These are phyloP conservation scores for Coemansia sp. DNA, from an alignment of 371 early-diverging fungal species.

Conservation along the genomic window DNA sequence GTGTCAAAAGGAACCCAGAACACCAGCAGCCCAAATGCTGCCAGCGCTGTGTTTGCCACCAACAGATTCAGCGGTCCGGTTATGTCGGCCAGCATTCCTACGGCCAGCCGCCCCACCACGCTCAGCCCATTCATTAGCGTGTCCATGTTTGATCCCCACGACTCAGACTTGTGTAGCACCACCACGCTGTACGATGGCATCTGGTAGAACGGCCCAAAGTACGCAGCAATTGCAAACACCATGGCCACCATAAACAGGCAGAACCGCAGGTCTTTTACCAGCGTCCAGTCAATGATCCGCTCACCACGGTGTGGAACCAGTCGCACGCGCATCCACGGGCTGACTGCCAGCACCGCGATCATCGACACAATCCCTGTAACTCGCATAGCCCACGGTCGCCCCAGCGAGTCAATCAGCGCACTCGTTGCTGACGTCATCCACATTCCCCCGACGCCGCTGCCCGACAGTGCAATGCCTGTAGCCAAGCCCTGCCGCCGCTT, in stretches of 20 bases:
- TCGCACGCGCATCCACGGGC: slow-evolving; percentile 55
- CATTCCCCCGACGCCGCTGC: slow-evolving; percentile 59
- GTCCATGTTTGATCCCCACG: slow-evolving; percentile 48
- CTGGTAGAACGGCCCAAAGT: slow-evolving; percentile 57
- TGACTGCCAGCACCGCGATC: slow-evolving; percentile 49
- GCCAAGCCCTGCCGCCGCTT: slow-evolving; percentile 55
- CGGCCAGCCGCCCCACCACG: slow-evolving; percentile 50
- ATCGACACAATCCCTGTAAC: slow-evolving; percentile 47
- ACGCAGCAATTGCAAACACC: slow-evolving; percentile 48
- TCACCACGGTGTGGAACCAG: slow-evolving; percentile 42
- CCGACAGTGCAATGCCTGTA: slow-evolving; percentile 58
- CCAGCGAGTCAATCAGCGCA: slow-evolving; percentile 46
- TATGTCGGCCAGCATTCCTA: slow-evolving; percentile 54
- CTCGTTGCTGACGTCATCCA: slow-evolving; percentile 53
- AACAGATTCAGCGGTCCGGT: slow-evolving; percentile 55
- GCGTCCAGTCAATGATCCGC: slow-evolving; percentile 46
- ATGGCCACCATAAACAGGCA: slow-evolving; percentile 30
- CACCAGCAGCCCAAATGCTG: slow-evolving; percentile 52
- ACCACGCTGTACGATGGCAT: slow-evolving; percentile 52
- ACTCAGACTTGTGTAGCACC: slow-evolving; percentile 39
- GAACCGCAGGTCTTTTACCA: slow-evolving; percentile 44
- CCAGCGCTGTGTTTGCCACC: slow-evolving; percentile 51
- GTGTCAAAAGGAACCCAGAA: slow-evolving; percentile 53
- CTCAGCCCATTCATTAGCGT: slow-evolving; percentile 54
- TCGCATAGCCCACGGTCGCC: slow-evolving; percentile 54